Conservation (phyloP, 108 stramenopile species). For the Skeletonema marinoi region DNA sequence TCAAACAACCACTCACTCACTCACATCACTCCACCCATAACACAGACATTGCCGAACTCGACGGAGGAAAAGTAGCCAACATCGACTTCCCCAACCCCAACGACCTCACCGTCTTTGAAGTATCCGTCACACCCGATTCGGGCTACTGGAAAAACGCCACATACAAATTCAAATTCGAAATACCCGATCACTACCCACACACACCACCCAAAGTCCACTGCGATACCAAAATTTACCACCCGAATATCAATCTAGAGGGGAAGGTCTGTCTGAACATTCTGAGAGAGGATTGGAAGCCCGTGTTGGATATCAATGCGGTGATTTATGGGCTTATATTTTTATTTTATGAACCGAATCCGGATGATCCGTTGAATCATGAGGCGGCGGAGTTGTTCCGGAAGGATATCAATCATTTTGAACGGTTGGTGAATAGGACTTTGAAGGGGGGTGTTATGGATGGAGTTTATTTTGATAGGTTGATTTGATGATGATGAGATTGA, state of each 20-base stretch:
- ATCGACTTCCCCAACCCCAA: constrained; percentile 96
- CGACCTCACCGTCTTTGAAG: constrained; percentile 92
- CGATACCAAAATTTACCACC: constrained; percentile 96
- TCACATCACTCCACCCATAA: not conserved
- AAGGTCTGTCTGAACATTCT: constrained; percentile 99
- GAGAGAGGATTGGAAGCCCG: constrained; percentile 99
- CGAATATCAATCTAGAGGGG: constrained; percentile 98
- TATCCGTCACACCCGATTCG: constrained; percentile 88
- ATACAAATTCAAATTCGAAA: constrained; percentile 93
- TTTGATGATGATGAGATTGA: constrained; percentile 27
- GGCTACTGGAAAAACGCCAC: constrained; percentile 96
- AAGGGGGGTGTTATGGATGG: constrained; percentile 87
- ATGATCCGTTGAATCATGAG: constrained; percentile 99
- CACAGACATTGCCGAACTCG: constrained; percentile 97
- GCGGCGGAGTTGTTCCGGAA: constrained; percentile 97
- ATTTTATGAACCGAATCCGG: constrained; percentile 99
- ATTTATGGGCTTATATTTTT: constrained; percentile 99
- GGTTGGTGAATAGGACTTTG: constrained; percentile 84
- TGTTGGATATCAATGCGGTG: constrained; percentile 98
- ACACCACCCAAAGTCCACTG: constrained; percentile 97
- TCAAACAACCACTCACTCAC: not conserved
- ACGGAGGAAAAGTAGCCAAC: constrained; percentile 96
- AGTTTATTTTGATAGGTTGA: constrained; percentile 80
- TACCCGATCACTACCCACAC: constrained; percentile 98
- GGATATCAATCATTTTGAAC: constrained; percentile 86